A percentile compares a stretch with the other conserved stretches of the same genome.
Evolutionary conservation across 169 alveolate species (phyloP).

Genomic region (Cyclospora cayetanensis): DNA sequence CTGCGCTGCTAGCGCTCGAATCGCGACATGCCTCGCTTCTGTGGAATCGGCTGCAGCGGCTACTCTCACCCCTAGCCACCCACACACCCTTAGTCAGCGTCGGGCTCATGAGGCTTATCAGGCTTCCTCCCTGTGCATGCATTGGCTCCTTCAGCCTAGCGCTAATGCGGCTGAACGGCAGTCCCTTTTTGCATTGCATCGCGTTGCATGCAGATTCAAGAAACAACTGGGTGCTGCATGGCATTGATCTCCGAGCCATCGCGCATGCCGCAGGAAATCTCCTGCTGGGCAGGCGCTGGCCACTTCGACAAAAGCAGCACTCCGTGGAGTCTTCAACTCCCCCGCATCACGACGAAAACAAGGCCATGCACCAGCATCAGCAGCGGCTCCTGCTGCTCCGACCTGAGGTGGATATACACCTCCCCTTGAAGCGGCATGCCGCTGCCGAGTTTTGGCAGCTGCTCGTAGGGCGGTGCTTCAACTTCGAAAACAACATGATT

Average conservation of each 20-base stretch:
- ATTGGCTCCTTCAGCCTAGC: too few species aligned
- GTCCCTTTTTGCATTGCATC: too few species aligned
- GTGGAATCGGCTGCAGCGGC: too few species aligned
- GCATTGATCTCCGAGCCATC: not conserved
- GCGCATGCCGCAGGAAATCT: not conserved
- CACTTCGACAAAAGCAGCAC: not conserved
- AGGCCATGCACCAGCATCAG: not conserved
- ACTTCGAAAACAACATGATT: conserved; percentile 18
- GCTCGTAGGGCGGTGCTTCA: conserved; percentile 43
- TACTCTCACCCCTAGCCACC: too few species aligned
- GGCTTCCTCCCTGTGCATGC: too few species aligned
- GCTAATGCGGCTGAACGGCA: too few species aligned
- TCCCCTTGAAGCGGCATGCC: not conserved
- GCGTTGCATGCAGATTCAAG: not conserved
- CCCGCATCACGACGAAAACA: not conserved
- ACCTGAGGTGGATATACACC: conserved; percentile 6
- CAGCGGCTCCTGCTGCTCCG: conserved; percentile 23
- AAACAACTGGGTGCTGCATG: conserved; percentile 15
- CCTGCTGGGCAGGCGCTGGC: conserved; percentile 30
- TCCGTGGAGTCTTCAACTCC: not conserved
- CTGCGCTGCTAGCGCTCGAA: too few species aligned
- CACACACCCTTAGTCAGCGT: too few species aligned
- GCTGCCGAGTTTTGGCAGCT: conserved; percentile 15
- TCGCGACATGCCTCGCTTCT: too few species aligned
- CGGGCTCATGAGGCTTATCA: too few species aligned